Percentiles rank a stretch among this genome's conserved stretches.
phyloP scores from a whole-genome alignment of 2,329 filamentous ascomycete species.

The Sporothrix brasiliensis region DNA sequence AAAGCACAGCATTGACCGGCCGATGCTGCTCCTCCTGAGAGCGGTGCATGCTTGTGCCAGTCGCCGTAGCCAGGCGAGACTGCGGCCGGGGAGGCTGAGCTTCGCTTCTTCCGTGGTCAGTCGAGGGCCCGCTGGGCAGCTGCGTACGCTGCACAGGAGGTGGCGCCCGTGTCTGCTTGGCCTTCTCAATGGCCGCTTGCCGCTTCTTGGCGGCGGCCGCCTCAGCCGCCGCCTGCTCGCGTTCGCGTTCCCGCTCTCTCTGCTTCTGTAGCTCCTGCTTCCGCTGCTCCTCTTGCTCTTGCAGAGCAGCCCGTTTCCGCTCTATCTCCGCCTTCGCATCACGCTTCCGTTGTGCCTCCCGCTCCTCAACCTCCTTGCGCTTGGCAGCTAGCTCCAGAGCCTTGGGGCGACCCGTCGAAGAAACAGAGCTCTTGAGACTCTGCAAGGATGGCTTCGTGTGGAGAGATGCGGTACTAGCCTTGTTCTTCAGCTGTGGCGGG shows the following conservation, averaged over 20 bases:
- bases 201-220: constrained; percentile 64
- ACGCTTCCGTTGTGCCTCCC: constrained; percentile 74
- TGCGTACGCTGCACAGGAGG: constrained; percentile 62
- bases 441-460: constrained; percentile 59
- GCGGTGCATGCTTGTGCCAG: constrained; percentile 55
- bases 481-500: constrained; percentile 58
- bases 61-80: constrained; percentile 61
- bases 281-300: constrained; percentile 63
- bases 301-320: constrained; percentile 68
- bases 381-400: constrained; percentile 74
- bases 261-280: constrained; percentile 65
- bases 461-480: constrained; percentile 67
- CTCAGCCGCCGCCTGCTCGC: constrained; percentile 55
- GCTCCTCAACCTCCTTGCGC: constrained; percentile 84
- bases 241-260: constrained; percentile 61
- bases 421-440: constrained; percentile 67
- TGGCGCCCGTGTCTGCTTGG: constrained; percentile 65
- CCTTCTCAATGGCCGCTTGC: constrained; percentile 65
- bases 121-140: constrained; percentile 50
- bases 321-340: constrained; percentile 82
- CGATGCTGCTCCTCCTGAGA: constrained; percentile 63
- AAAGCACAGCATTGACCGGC: constrained; percentile 61
- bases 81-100: constrained; percentile 49
- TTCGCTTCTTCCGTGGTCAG: constrained; percentile 48
- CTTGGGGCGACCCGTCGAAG: constrained; percentile 67